Evolutionary conservation across 176 grass and related monocot genomes (phyloP).

Genomic region (Otatea glauca): DNA sequence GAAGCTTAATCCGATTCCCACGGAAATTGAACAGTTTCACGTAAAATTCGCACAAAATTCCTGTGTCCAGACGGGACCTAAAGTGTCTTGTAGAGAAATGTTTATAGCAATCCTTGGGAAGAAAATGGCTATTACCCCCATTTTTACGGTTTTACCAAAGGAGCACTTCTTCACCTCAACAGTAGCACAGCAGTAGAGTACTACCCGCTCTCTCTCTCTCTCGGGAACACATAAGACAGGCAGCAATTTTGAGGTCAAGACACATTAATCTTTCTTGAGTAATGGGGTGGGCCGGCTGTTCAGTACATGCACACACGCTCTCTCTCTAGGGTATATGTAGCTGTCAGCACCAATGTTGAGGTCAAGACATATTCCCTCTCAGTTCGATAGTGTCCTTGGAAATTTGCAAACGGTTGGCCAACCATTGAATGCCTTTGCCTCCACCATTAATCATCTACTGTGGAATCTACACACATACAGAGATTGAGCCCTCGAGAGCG

Average conservation of each 20-base stretch:
- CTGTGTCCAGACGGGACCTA: too few relatives aligned
- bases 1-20: too few relatives aligned
- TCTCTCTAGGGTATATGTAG: slow-evolving; percentile 65
- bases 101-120: background rate
- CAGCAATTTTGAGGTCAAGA: slow-evolving; percentile 71
- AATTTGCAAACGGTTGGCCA: slow-evolving; percentile 51
- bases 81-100: background rate
- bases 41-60: too few relatives aligned
- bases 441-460: slow-evolving; percentile 31
- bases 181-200: background rate
- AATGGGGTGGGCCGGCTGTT: slow-evolving; percentile 30
- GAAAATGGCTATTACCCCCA: background rate
- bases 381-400: slow-evolving; percentile 51
- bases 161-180: background rate
- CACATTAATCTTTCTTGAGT: slow-evolving; percentile 55
- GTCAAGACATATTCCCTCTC: slow-evolving; percentile 62
- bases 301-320: slow-evolving; percentile 4
- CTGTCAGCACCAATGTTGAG: slow-evolving; percentile 60
- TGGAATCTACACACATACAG: slow-evolving; percentile 49
- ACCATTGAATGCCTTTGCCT: slow-evolving; percentile 59
- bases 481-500: background rate
- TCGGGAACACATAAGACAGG: slow-evolving; percentile 48
- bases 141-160: slow-evolving; percentile 22
- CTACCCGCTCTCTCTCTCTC: slow-evolving; percentile 41
- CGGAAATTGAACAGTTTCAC: too few relatives aligned